A percentile compares a stretch with the other conserved stretches of the same genome.
Evolutionary conservation across 2,329 filamentous ascomycete species (phyloP).

Genomic region (Xylariomycetidae sp.): DNA sequence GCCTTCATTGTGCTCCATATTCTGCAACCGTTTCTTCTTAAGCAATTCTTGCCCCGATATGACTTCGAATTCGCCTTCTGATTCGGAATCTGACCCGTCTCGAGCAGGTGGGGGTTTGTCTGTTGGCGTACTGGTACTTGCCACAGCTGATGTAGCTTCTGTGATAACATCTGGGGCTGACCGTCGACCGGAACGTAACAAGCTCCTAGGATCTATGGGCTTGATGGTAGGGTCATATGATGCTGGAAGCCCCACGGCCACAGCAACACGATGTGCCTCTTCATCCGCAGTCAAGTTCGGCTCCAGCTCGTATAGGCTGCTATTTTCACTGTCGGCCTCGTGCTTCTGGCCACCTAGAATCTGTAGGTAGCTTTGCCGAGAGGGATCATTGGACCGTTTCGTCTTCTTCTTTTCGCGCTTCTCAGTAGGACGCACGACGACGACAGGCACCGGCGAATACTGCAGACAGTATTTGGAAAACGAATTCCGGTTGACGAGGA

Average conservation of each 20-base stretch:
- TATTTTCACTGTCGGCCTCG: slow-evolving; percentile 52
- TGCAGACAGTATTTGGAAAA: slow-evolving; percentile 95
- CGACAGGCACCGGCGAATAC: slow-evolving; percentile 87
- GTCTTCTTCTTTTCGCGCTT: slow-evolving; percentile 87
- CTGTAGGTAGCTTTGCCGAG: slow-evolving; percentile 69
- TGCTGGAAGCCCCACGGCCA: slow-evolving; percentile 58
- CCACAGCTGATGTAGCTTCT: slow-evolving; percentile 19
- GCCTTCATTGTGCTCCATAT: slow-evolving; percentile 29
- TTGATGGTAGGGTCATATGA: slow-evolving; percentile 62
- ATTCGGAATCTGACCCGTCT: slow-evolving; percentile 27
- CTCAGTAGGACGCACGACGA: slow-evolving; percentile 81
- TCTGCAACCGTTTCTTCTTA: slow-evolving; percentile 34
- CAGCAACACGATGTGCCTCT: slow-evolving; percentile 61
- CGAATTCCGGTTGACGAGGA: slow-evolving; percentile 72
- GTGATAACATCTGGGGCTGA: slow-evolving; percentile 11
- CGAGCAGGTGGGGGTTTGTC: slow-evolving; percentile 35
- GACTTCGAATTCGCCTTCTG: slow-evolving; percentile 40
- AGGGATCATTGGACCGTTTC: slow-evolving; percentile 75
- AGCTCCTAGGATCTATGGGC: slow-evolving; percentile 37
- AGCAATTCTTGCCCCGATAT: slow-evolving; percentile 34
- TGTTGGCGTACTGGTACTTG: slow-evolving; percentile 33
- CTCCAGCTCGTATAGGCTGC: slow-evolving; percentile 51
- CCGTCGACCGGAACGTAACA: slow-evolving; percentile 14
- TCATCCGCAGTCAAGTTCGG: slow-evolving; percentile 52
- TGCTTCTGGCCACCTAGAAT: slow-evolving; percentile 64